Evolutionary conservation across 805 yeast genomes (phyloP).

Genomic region (Kuraishia ogatae): DNA sequence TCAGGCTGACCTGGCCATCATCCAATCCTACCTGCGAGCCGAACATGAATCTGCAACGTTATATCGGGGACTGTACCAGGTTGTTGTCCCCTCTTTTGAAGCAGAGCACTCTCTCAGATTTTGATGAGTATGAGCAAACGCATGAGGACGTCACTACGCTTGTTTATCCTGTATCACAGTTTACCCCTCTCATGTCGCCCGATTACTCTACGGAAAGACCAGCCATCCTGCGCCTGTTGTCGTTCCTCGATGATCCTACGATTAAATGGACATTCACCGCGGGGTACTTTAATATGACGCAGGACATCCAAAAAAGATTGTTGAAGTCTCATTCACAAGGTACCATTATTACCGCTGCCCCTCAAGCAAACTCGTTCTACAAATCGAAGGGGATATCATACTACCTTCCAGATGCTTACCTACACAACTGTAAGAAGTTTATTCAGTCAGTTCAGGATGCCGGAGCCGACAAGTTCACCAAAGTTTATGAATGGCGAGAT

Average conservation of each 20-base stretch:
- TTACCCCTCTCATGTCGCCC: slow-evolving; percentile 66
- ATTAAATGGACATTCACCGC: slow-evolving; percentile 87
- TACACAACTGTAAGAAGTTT: slow-evolving; percentile 65
- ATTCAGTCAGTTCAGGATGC: slow-evolving; percentile 37
- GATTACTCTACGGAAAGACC: slow-evolving; percentile 79
- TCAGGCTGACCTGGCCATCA: slow-evolving; percentile 65
- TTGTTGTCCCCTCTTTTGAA: slow-evolving; percentile 52
- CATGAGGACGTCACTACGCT: slow-evolving; percentile 32
- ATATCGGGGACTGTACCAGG: slow-evolving; percentile 46
- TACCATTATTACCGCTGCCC: slow-evolving; percentile 81
- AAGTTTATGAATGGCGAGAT: slow-evolving; percentile 74
- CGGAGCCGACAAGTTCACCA: slow-evolving; percentile 36
- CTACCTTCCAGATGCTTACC: slow-evolving; percentile 79
- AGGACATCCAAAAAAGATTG: slow-evolving; percentile 54
- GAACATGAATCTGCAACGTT: slow-evolving; percentile 37
- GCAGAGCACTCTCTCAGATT: slow-evolving; percentile 13
- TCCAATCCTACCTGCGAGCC: slow-evolving; percentile 65
- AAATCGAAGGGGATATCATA: slow-evolving; percentile 75
- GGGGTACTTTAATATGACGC: slow-evolving; percentile 90
- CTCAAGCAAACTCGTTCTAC: slow-evolving; percentile 90
- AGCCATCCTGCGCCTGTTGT: slow-evolving; percentile 51
- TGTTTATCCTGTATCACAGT: slow-evolving; percentile 87
- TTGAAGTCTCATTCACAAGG: slow-evolving; percentile 53
- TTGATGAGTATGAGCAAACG: neutral
- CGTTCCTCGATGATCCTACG: slow-evolving; percentile 43